Evolutionary conservation across 139 green algal species (phyloP), one percentile per base, ranked within the genome.

Genomic region (Chlorella sp.): DNA sequence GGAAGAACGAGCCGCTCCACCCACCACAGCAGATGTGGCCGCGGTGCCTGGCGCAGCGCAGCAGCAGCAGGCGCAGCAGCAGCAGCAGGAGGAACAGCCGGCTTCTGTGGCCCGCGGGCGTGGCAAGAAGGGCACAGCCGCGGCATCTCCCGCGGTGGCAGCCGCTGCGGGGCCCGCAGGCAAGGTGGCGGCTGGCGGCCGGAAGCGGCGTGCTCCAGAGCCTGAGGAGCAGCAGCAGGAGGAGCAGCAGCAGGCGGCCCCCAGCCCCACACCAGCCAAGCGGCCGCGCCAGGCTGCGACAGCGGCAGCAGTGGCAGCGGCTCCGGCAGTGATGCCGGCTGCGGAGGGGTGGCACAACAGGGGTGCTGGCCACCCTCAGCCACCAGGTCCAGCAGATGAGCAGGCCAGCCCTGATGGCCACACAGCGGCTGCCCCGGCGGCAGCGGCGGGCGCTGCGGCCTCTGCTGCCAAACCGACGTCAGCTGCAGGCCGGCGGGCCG

Each of bases 181-280:
- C 74, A 32, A 80, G 74, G 47, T 32, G 30, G 15, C 65, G 65
- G n/a, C n/a, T 51, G 74, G 16, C 30, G 44, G 47, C 12, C 64
- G 74, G 26, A 82, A 82, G 76, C 57, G 76, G 57, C 76, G 76
- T 6, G 60, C 71, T 21, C 18, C 76, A 38, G 74, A 71, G 34
- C 15, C 9, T n/a, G 15, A 67, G 51, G 18, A 56, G 26, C 28
- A 36, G 55, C 47, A 25, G 5, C 11, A 44, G 28, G 30, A 81
- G 75, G 56, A 71, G 75, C 56, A 71, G 34, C 55, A 55, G 12
- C 28, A 11, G 36, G 76, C 38, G 23, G 57, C 76, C 4, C 23
- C 18, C 36, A 18, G 56, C 26, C 76, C 60, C 15, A 20, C 23
- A 6, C 34, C 76, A 25, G 76, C 76, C 36, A 82, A 82, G 76